Base-by-base conservation (phyloP, 345 rosid genomes). In the Eutrema heterophyllum region DNA sequence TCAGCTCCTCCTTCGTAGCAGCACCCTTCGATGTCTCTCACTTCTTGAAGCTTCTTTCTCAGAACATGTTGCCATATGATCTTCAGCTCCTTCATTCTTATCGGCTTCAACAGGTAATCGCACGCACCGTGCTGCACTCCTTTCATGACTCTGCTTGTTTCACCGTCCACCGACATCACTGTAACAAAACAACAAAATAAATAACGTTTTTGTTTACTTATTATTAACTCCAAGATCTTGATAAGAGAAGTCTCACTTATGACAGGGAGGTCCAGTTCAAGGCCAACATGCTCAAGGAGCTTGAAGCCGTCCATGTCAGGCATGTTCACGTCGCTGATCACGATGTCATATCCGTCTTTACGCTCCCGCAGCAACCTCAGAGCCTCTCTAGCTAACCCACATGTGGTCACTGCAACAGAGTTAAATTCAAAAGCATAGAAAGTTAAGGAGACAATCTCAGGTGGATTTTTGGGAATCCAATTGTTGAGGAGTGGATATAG, bases 281-380 rank as follows among this genome's bases (percentile, higher is more conserved):
- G 90, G 44, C 99, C 99, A 64, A 92, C 97, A 18, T 81, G 93
- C 75, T 95, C 99, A 5, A 95, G 91, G 64, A 95, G 99, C 64
- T 88, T 95, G 70, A 95, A 95, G 3, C 99, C 99, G 48, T 95
- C 97, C 98, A 94, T 94, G 83, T 94, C 98, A n/a, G 98, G 98
- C 98, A 94, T 94, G 86, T 91, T 89, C 10, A 94, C 97, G 66
- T 91, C 98, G 57, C 97, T 94, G 67, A 95, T 88, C 33, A 94
- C 98, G 36, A 91, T 95, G 74, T 89, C 98, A 67, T 81, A 94
- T n/a, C 92, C 90, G 45, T 89, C 96, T 76, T 94, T 91, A 81
- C 86, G 87, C 67, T 91, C 96, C 0, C 97, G 93, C 10, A 89
- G 96, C 70, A 89, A 64, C 78, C 46, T 79, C 67, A 94, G 70